phyloP scores from a whole-genome alignment of 139 green algal species.

The Volvox africanus region DNA sequence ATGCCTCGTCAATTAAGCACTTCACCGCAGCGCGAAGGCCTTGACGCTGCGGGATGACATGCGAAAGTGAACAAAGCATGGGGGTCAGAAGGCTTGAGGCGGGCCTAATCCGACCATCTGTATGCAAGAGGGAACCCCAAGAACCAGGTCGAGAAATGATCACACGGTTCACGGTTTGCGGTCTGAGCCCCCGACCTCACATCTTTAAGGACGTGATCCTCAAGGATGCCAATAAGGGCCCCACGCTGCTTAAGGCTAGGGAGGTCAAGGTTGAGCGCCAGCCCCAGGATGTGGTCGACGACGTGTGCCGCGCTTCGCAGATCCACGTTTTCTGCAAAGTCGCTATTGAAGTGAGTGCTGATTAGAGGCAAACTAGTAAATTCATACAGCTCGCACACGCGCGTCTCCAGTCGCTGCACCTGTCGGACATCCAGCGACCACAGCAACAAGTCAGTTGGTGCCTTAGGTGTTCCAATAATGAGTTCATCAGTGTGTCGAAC shows the following conservation, averaged over 20 bases:
- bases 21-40: slow-evolving; percentile 26
- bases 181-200: neutral
- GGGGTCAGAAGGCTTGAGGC: neutral
- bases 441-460: neutral
- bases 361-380: slow-evolving; percentile 33
- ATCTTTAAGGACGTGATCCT: slow-evolving; percentile 43
- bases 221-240: slow-evolving; percentile 14
- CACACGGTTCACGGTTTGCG: too few species aligned
- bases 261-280: slow-evolving; percentile 33
- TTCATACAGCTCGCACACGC: slow-evolving; percentile 27
- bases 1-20: slow-evolving; percentile 26
- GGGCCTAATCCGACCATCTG: too few species aligned
- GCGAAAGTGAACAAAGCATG: neutral
- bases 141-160: too few species aligned
- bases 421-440: neutral
- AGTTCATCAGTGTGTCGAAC: neutral
- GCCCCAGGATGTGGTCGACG: slow-evolving; percentile 31
- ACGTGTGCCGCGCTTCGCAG: neutral
- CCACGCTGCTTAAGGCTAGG: slow-evolving; percentile 15
- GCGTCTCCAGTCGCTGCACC: slow-evolving; percentile 22
- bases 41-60: neutral
- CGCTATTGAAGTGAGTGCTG: slow-evolving; percentile 12
- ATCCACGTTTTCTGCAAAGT: neutral
- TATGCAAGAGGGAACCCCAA: too few species aligned
- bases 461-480: neutral